A percentile compares a stretch with the other conserved stretches of the same genome.
phyloP scores from a whole-genome alignment of 2,329 filamentous ascomycete genomes.

The Trichoderma arundinaceum region DNA sequence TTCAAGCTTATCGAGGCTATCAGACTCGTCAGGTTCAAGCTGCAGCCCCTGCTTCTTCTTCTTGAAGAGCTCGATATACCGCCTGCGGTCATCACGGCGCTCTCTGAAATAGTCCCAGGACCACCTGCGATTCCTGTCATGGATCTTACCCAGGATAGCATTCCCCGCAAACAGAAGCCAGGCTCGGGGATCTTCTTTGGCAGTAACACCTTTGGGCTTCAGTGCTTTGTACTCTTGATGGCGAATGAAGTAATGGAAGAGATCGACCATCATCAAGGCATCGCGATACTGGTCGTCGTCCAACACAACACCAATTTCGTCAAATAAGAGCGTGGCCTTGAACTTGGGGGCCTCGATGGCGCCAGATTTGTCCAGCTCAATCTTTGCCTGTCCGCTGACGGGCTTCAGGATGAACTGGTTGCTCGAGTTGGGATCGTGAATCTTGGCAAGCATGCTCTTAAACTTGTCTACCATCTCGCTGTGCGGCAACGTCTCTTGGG shows the following conservation, averaged over 20 bases:
- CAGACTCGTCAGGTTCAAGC: constrained; percentile 70
- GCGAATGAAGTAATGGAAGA: constrained; percentile 97
- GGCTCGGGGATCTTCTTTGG: constrained; percentile 87
- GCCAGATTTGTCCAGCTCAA: constrained; percentile 93
- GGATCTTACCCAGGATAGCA: constrained; percentile 89
- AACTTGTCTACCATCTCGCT: constrained; percentile 79
- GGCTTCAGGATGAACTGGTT: constrained; percentile 97
- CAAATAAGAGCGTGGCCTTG: constrained; percentile 90
- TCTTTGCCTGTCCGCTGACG: constrained; percentile 91
- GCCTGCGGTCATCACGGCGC: constrained; percentile 83
- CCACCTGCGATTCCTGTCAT: constrained; percentile 91
- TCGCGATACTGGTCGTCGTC: constrained; percentile 98
- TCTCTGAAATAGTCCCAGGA: constrained; percentile 96
- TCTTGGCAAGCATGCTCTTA: constrained; percentile 77
- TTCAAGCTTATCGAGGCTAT: constrained; percentile 78
- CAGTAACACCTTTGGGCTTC: constrained; percentile 79
- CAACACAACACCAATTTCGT: constrained; percentile 96
- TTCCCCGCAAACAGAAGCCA: constrained; percentile 93
- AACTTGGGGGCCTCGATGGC: constrained; percentile 79
- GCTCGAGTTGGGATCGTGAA: constrained; percentile 60
- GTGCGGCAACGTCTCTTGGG: constrained; percentile 68
- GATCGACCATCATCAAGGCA: constrained; percentile 94
- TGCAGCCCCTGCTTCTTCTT: constrained; percentile 82
- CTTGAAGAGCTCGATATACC: constrained; percentile 95
- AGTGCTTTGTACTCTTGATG: constrained; percentile 96